Conservation (phyloP, 805 yeast species). For the Hanseniaspora singularis region DNA sequence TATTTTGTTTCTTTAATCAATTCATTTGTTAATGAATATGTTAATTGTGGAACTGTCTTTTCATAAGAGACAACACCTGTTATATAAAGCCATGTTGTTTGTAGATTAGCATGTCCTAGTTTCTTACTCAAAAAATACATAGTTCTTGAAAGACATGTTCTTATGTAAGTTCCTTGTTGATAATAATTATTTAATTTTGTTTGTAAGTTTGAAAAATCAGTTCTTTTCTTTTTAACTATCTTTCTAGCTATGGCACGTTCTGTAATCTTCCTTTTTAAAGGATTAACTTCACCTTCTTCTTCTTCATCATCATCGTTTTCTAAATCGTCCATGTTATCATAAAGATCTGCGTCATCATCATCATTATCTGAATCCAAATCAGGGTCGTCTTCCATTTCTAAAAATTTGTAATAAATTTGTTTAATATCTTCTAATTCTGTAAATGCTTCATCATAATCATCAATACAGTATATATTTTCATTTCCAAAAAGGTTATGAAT, state of each 20-base stretch:
- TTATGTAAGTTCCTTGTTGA: constrained; percentile 65
- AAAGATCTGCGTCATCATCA: constrained; percentile 28
- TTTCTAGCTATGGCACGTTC: constrained; percentile 18
- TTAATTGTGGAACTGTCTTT: constrained; percentile 58
- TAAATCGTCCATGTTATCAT: constrained; percentile 30
- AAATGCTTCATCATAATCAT: constrained; percentile 50
- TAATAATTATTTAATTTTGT: constrained; percentile 61
- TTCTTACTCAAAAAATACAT: constrained; percentile 67
- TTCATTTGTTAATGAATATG: constrained; percentile 65
- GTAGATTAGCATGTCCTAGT: constrained; percentile 66
- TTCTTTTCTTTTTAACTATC: constrained; percentile 33
- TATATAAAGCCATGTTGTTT: constrained; percentile 72
- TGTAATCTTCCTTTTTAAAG: constrained; percentile 23
- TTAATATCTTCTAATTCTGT: constrained; percentile 41
- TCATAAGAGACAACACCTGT: constrained; percentile 80
- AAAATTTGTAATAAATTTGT: constrained; percentile 47
- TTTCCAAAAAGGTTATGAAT: constrained; percentile 84
- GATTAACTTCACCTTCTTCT: constrained; percentile 25
- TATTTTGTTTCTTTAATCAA: constrained; percentile 53
- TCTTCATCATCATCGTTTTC: constrained; percentile 27
- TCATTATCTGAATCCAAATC: constrained; percentile 31
- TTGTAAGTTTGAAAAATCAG: constrained; percentile 38
- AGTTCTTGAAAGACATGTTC: constrained; percentile 65
- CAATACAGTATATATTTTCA: constrained; percentile 63
- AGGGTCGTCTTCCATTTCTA: constrained; percentile 33